Conservation (phyloP, 208 protist genomes). For the Angomonas desouzai region DNA sequence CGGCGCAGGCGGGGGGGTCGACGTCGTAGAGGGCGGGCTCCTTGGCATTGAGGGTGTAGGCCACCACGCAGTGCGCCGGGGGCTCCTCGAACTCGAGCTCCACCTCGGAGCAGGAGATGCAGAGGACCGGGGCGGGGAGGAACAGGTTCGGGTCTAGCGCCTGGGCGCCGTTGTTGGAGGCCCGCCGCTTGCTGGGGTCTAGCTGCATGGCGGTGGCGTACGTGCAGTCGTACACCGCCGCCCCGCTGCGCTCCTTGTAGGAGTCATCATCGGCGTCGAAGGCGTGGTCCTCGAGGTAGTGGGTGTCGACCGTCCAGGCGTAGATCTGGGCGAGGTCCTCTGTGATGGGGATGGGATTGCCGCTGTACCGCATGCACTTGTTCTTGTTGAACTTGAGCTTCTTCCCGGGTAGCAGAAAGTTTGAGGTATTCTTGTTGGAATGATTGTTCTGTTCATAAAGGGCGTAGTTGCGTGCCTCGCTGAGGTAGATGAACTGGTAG, state of each 20-base stretch:
- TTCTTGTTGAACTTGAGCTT: constrained; percentile 46
- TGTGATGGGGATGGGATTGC: constrained; percentile 38
- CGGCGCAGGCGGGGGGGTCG: constrained; percentile 40
- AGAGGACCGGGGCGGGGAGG: constrained; percentile 70
- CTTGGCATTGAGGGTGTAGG: constrained; percentile 73
- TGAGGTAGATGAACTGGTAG: constrained; percentile 67
- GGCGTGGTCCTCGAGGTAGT: constrained; percentile 1
- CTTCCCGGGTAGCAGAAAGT: constrained; percentile 21
- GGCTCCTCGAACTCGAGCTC: constrained; percentile 73
- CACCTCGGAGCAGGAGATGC: constrained; percentile 66
- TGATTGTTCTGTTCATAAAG: neutral
- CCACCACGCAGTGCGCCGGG: constrained; percentile 52
- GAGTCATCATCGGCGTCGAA: neutral
- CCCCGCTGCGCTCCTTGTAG: constrained; percentile 39
- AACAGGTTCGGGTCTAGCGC: neutral
- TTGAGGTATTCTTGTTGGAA: neutral
- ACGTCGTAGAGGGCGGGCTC: constrained; percentile 63
- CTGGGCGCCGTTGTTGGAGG: neutral
- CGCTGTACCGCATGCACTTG: constrained; percentile 36
- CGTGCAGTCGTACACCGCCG: constrained; percentile 70
- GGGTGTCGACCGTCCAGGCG: constrained; percentile 61
- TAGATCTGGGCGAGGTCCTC: constrained; percentile 68
- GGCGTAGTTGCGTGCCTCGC: constrained; percentile 27
- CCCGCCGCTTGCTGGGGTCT: constrained; percentile 6
- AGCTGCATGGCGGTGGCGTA: constrained; percentile 13